Evolutionary conservation across 2,329 filamentous ascomycete species (phyloP).

Genomic region (Penicillium vulpinum): DNA sequence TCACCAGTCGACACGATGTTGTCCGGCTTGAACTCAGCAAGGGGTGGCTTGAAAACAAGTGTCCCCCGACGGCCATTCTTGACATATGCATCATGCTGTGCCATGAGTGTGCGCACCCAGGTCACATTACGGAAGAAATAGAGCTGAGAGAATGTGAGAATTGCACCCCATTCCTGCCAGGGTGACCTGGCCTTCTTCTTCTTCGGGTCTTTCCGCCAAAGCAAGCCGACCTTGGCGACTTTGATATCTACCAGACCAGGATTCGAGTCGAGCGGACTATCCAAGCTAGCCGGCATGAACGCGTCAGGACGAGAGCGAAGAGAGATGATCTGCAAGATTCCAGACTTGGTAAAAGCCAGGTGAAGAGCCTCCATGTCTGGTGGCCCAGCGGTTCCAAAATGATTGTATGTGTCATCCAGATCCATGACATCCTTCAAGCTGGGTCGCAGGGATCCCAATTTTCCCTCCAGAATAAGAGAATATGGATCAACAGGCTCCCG

Average conservation of each 20-base stretch:
- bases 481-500: conserved; percentile 95
- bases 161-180: conserved; percentile 98
- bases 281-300: conserved; percentile 86
- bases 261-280: conserved; percentile 81
- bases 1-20: conserved; percentile 90
- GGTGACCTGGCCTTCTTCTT: conserved; percentile 92
- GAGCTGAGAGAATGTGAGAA: conserved; percentile 92
- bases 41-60: conserved; percentile 84
- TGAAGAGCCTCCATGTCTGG: conserved; percentile 81
- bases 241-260: conserved; percentile 96
- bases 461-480: conserved; percentile 86
- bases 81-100: conserved; percentile 80
- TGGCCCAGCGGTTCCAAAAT: conserved; percentile 72
- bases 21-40: conserved; percentile 92
- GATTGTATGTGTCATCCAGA: conserved; percentile 87
- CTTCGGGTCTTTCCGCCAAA: conserved; percentile 93
- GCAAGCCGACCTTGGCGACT: conserved; percentile 87
- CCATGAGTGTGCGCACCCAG: conserved; percentile 89
- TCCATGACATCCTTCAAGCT: conserved; percentile 89
- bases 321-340: conserved; percentile 91
- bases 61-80: conserved; percentile 75
- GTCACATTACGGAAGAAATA: conserved; percentile 93
- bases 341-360: conserved; percentile 86
- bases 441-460: conserved; percentile 77
- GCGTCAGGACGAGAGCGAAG: conserved; percentile 90